Conservation (phyloP, 208 protist genomes). For the Wallacemonas collosoma region DNA sequence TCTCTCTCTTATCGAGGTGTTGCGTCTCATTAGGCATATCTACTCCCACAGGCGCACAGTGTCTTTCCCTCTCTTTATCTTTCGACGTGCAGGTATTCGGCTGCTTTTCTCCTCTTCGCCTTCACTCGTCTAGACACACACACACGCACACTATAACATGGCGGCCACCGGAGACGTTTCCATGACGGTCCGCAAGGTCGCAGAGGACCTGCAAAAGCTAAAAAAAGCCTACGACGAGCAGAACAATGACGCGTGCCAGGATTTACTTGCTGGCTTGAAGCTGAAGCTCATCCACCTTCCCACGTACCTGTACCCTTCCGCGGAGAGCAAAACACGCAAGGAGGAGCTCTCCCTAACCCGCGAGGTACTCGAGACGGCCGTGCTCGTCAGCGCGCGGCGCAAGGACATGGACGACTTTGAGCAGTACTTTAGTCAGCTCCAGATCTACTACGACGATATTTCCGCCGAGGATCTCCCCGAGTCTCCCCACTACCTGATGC, state of each 20-base stretch:
- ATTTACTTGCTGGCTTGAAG: slow-evolving; percentile 69
- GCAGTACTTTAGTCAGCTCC: slow-evolving; percentile 85
- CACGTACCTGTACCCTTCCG: slow-evolving; percentile 81
- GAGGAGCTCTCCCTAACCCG: slow-evolving; percentile 87
- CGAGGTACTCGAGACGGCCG: slow-evolving; percentile 84
- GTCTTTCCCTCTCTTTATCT: too few species aligned
- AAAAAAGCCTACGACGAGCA: slow-evolving; percentile 74
- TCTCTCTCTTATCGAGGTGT: too few species aligned
- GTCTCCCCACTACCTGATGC: slow-evolving; percentile 71
- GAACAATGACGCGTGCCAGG: slow-evolving; percentile 51
- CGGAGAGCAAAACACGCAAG: slow-evolving; percentile 59
- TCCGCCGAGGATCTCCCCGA: slow-evolving; percentile 55
- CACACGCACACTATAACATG: not conserved
- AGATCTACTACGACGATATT: slow-evolving; percentile 91
- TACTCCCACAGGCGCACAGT: too few species aligned
- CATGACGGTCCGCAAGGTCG: slow-evolving; percentile 67
- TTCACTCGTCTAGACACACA: slow-evolving; percentile 13
- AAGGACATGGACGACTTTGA: slow-evolving; percentile 86
- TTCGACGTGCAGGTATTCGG: not conserved
- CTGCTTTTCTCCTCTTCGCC: not conserved
- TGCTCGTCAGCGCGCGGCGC: slow-evolving; percentile 71
- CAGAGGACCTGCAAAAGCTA: slow-evolving; percentile 71
- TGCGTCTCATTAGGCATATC: too few species aligned
- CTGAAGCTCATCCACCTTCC: slow-evolving; percentile 84
- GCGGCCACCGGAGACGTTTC: slow-evolving; percentile 38